A percentile compares a stretch with the other conserved stretches of the same genome.
These are phyloP conservation scores for Amoebophrya sp. DNA, from an alignment of 169 alveolate genomes.

Conservation along the genomic window DNA sequence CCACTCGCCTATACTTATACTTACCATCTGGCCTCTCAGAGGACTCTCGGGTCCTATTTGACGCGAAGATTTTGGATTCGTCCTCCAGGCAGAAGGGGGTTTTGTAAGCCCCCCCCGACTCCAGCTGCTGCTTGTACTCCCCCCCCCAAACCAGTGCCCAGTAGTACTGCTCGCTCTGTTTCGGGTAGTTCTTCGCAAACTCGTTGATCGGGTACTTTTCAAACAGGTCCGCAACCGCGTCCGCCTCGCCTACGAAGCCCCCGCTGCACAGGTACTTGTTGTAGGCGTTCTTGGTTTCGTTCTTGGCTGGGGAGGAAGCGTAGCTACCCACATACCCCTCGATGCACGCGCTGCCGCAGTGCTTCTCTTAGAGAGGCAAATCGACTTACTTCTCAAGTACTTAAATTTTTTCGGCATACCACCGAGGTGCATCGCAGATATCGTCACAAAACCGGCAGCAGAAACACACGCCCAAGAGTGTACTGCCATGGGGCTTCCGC, in stretches of 20 bases:
- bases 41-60: no score
- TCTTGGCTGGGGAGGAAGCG: neutral
- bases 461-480: no score
- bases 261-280: neutral
- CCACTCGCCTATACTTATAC: no score
- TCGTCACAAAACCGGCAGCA: no score
- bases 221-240: neutral
- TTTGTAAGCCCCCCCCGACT: neutral
- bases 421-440: no score
- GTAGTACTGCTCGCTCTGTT: neutral
- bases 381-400: no score
- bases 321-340: neutral
- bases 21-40: no score
- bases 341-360: neutral
- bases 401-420: no score
- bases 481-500: no score
- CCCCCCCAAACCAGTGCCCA: neutral
- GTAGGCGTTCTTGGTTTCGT: no score
- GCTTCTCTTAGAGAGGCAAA: no score
- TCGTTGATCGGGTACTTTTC: neutral
- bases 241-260: neutral
- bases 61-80: neutral
- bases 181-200: neutral
- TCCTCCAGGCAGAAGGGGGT: neutral
- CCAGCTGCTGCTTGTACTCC: neutral